phyloP scores from a whole-genome alignment of 768 basidiomycete species.

The Amanita jacksonii region DNA sequence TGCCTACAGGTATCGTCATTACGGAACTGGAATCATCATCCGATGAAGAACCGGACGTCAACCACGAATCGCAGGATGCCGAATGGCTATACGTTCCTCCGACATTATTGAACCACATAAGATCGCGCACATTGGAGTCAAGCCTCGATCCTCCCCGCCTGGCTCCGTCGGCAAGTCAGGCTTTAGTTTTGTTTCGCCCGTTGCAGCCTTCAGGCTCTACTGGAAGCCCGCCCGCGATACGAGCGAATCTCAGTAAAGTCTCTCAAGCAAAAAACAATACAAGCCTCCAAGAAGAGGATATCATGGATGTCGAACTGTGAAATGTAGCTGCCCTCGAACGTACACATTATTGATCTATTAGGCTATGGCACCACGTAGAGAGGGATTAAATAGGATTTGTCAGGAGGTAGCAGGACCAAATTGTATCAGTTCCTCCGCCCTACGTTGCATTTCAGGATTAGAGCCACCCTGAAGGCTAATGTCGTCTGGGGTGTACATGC shows the following conservation, averaged over 20 bases:
- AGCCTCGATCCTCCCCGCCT: constrained; percentile 11
- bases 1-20: constrained; percentile 47
- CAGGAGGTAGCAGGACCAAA: constrained; percentile 28
- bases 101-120: constrained; percentile 36
- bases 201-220: constrained; percentile 16
- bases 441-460: constrained; percentile 28
- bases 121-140: constrained; percentile 17
- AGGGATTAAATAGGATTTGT: no score
- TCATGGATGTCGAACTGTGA: constrained; percentile 44
- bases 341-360: constrained; percentile 5
- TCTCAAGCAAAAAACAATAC: constrained; percentile 5
- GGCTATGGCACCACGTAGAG: no score
- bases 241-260: neutral
- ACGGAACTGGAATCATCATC: constrained; percentile 47
- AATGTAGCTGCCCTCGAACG: no score
- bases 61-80: constrained; percentile 8
- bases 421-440: constrained; percentile 40
- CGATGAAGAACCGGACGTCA: constrained; percentile 30
- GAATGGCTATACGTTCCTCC: constrained; percentile 31
- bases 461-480: constrained; percentile 19
- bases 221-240: neutral
- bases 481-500: constrained; percentile 31
- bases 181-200: constrained; percentile 48
- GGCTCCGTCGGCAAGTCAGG: constrained; percentile 25
- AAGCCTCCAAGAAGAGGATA: constrained; percentile 25